A percentile compares a stretch with the other conserved stretches of the same genome.
Conservation (phyloP, 2,329 filamentous ascomycete genomes). For the Penicillium vulpinum region DNA sequence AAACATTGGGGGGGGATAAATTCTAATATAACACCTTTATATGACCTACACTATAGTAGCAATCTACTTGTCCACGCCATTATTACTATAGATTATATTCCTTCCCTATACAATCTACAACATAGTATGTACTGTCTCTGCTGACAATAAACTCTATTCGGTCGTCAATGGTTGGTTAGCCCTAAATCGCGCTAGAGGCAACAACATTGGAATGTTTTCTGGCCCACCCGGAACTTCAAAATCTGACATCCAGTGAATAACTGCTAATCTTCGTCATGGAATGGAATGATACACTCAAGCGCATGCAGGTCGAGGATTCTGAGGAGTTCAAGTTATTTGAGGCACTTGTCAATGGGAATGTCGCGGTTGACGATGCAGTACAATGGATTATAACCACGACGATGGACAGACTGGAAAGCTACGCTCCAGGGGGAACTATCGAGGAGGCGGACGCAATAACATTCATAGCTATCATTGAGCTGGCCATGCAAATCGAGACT, state of each 20-base stretch:
- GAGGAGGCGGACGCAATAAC: conserved; percentile 2
- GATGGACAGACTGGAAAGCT: conserved; percentile 4
- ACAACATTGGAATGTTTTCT: not conserved
- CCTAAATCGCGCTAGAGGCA: not conserved
- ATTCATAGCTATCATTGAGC: not conserved
- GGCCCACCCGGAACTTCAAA: not conserved
- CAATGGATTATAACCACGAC: conserved; percentile 1
- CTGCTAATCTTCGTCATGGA: not conserved
- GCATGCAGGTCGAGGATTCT: not conserved
- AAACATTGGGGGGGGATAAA: not conserved
- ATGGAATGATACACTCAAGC: not conserved
- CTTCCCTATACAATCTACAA: too few species aligned
- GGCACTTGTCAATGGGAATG: not conserved
- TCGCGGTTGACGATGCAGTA: not conserved
- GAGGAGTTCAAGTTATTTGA: not conserved
- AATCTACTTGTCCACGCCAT: too few species aligned
- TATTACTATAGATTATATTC: too few species aligned
- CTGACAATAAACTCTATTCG: not conserved
- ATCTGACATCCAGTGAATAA: not conserved
- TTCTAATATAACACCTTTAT: not conserved
- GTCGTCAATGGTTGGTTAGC: not conserved
- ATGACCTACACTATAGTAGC: too few species aligned
- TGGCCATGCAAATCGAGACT: conserved; percentile 3
- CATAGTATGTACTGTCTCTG: too few species aligned
- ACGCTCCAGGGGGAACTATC: not conserved